Percentiles rank a stretch among this genome's conserved stretches.
Evolutionary conservation across 2,329 filamentous ascomycete genomes (phyloP).

Genomic region (Aspergillus brasiliensis): DNA sequence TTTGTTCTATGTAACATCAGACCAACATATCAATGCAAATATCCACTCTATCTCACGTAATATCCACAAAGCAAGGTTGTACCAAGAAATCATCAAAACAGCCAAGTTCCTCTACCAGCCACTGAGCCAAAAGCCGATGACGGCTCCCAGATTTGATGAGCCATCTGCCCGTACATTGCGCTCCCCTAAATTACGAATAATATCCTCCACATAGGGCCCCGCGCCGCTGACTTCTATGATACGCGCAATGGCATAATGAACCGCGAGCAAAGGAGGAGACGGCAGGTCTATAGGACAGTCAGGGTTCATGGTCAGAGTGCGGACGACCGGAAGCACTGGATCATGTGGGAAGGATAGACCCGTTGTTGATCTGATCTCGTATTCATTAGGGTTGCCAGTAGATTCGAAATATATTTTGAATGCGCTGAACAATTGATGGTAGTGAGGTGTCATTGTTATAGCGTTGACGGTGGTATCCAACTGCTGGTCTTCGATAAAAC

Average conservation of each 20-base stretch:
- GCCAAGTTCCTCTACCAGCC: too few species aligned
- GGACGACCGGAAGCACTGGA: conserved; percentile 23
- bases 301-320: conserved; percentile 25
- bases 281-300: conserved; percentile 35
- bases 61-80: too few species aligned
- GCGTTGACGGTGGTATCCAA: conserved; percentile 24
- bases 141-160: conserved; percentile 7
- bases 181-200: conserved; percentile 28
- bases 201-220: conserved; percentile 24
- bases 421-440: conserved; percentile 20
- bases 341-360: conserved; percentile 18
- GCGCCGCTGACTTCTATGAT: conserved; percentile 28
- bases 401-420: conserved; percentile 26
- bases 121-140: neutral
- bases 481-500: too few species aligned
- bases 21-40: too few species aligned
- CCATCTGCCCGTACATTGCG: conserved; percentile 9
- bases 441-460: conserved; percentile 21
- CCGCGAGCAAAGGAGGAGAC: conserved; percentile 26
- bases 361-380: conserved; percentile 23
- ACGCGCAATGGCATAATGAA: conserved; percentile 30
- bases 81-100: too few species aligned
- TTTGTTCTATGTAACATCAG: too few species aligned
- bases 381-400: conserved; percentile 17
- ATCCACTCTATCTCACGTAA: too few species aligned